These are phyloP conservation scores for Aspergillus tamarii DNA, from an alignment of 2,329 filamentous ascomycete species.

Conservation along the genomic window DNA sequence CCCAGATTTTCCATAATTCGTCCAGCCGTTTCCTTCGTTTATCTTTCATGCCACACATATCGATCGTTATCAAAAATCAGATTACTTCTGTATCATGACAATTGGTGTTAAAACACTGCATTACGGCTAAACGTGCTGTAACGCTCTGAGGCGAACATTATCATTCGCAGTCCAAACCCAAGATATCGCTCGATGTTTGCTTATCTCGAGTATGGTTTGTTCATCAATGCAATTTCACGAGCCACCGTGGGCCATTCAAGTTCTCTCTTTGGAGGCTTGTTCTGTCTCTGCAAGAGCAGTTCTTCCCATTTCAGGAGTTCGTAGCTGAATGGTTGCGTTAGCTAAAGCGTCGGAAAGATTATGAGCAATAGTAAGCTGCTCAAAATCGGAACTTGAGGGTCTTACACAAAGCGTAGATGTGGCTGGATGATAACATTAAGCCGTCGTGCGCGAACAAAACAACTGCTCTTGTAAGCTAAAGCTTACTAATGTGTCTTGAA, in stretches of 20 bases:
- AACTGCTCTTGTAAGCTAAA: constrained; percentile 49
- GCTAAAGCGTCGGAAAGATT: background rate
- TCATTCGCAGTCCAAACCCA: background rate
- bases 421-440: constrained; percentile 98
- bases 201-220: constrained; percentile 83
- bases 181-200: constrained; percentile 8
- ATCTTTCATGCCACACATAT: constrained; percentile 15
- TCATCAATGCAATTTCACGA: constrained; percentile 92
- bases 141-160: background rate
- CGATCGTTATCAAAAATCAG: constrained; percentile 20
- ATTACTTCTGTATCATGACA: background rate
- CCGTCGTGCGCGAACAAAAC: constrained; percentile 87
- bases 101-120: background rate
- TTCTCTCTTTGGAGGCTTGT: constrained; percentile 67
- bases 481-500: background rate
- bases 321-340: constrained; percentile 51
- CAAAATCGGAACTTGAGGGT: background rate
- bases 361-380: background rate
- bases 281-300: constrained; percentile 60
- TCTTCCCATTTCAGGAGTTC: constrained; percentile 98
- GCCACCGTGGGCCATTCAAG: constrained; percentile 89
- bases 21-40: constrained; percentile 13
- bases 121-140: background rate
- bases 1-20: background rate
- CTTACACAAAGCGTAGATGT: constrained; percentile 83